Evolutionary conservation across 2,329 filamentous ascomycete species (phyloP).

Genomic region (Paraconiothyrium brasiliense): DNA sequence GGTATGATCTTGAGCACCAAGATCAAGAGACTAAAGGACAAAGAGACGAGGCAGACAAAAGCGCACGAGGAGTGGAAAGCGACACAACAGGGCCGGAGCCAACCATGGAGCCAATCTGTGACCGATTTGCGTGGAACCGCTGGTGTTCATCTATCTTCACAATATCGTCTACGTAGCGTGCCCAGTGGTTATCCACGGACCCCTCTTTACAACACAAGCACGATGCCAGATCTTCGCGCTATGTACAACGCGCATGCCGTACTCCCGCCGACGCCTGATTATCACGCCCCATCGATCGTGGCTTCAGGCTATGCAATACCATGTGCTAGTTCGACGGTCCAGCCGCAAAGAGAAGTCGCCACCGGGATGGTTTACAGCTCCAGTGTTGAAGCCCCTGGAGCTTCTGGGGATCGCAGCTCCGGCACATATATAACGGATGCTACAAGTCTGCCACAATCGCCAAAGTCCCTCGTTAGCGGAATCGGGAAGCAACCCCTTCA

Average conservation of each 20-base stretch:
- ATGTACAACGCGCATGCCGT: neutral
- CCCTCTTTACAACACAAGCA: neutral
- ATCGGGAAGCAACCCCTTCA: neutral
- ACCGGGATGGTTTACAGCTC: neutral
- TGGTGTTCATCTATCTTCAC: neutral
- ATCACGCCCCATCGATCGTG: neutral
- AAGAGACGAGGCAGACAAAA: constrained; percentile 6
- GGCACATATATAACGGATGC: neutral
- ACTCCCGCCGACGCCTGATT: neutral
- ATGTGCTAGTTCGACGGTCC: neutral
- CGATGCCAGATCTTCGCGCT: neutral
- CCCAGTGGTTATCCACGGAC: neutral
- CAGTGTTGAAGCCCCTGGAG: neutral
- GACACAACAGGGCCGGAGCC: neutral
- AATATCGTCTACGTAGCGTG: neutral
- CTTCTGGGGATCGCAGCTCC: neutral
- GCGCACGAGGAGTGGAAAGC: constrained; percentile 12
- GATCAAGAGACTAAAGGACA: constrained; percentile 14
- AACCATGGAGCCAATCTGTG: neutral
- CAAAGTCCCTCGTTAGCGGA: neutral
- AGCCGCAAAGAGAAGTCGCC: neutral
- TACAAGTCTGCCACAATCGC: neutral
- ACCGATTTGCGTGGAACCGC: neutral
- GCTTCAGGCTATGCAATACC: neutral
- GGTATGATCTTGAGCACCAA: constrained; percentile 2